A percentile compares a stretch with the other conserved stretches of the same genome.
These are phyloP conservation scores for Chrysosphaeria jannelii DNA, from an alignment of 2,329 filamentous ascomycete genomes.

Conservation along the genomic window DNA sequence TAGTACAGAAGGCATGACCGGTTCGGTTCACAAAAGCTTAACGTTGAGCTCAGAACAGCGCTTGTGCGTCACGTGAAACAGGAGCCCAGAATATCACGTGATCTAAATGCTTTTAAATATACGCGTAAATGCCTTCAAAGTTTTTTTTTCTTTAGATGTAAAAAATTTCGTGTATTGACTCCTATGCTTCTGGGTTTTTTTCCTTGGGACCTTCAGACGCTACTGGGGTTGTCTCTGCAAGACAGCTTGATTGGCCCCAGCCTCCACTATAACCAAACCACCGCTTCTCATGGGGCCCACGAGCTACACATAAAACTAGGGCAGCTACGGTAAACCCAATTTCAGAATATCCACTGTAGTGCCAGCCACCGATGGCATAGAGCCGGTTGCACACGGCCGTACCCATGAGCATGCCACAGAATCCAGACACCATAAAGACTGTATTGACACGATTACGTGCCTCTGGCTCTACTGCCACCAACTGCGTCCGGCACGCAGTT, in stretches of 20 bases:
- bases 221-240: neutral
- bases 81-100: too few species aligned
- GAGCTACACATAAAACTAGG: conserved; percentile 4
- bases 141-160: neutral
- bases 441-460: conserved; percentile 5
- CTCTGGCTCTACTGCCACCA: conserved; percentile 3
- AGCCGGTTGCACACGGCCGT: conserved; percentile 5
- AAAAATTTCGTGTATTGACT: too few species aligned
- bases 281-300: conserved; percentile 11
- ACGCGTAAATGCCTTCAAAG: too few species aligned
- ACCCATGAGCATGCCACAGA: conserved; percentile 4
- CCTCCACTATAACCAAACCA: conserved; percentile 14
- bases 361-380: conserved; percentile 4
- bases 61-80: too few species aligned
- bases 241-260: conserved; percentile 7
- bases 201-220: too few species aligned
- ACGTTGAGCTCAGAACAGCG: too few species aligned
- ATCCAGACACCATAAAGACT: conserved; percentile 3
- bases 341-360: conserved; percentile 2
- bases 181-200: too few species aligned
- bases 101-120: too few species aligned
- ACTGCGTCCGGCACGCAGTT: conserved; percentile 3
- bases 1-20: too few species aligned
- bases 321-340: conserved; percentile 3
- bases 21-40: too few species aligned